Base-by-base conservation (phyloP, 371 early-diverging fungal species). In the Mucor plumbeus region DNA sequence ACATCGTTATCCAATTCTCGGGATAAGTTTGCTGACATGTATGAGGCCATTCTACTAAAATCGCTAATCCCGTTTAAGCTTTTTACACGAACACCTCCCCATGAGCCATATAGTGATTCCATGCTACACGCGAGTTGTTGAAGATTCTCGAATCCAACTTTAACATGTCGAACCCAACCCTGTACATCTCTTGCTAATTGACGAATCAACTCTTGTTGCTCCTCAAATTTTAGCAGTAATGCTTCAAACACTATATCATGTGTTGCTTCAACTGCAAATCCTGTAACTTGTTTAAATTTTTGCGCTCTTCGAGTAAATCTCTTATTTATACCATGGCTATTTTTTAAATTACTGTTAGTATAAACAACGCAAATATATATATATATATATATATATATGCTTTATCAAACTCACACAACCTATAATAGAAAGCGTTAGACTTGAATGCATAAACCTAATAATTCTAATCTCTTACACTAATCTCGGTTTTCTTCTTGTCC, bases 311-410 rank as follows among this genome's bases (percentile, higher is more conserved):
- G 74, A 7, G 84, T 80, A 35, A 88, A 76, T 59, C 85, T 89
- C 69, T 92, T 92, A 74, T 84, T 88, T 69, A 92, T 81, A 6
- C 90, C 90, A 48, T 89, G 90, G 10, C 88, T 88, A 68, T 38
- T 34, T 15, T 39, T 1, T 6, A 11, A 26, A 38, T 38, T 11
- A 10, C 17, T 8, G 34, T 13, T 59, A 41, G 35, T 35, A 9
- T 17, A 26, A 7, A 15, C 31, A 33, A 7, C 4, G 5, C 19
- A 8, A 40, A 7, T 14, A 39, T 31, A 41, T 10, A 35, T 40
- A 19, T 8, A n/a, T n/a, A n/a, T n/a, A n/a, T n/a, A 7, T 14
- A 39, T 31, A 41, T 10, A 35, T 40, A 19, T 8, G 7, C n/a
- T 38, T 6, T 36, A 39, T 35, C 11, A 48, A 15, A 11, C 70